These are phyloP conservation scores for Ilyonectria destructans DNA, from an alignment of 2,329 filamentous ascomycete genomes.

Conservation along the genomic window DNA sequence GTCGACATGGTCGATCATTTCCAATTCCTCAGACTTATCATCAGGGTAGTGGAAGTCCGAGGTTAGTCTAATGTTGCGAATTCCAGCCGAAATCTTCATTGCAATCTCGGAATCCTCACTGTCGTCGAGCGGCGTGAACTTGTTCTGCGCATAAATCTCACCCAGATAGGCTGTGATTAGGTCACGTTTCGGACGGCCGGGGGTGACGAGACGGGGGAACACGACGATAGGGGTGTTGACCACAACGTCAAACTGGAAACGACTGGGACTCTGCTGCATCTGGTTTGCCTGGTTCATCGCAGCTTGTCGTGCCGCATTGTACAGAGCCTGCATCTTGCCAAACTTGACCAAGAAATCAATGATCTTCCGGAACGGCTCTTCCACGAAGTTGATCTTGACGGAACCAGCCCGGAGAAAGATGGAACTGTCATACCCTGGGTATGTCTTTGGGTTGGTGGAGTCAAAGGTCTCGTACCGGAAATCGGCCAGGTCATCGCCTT, in stretches of 20 bases:
- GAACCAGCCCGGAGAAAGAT: slow-evolving; percentile 93
- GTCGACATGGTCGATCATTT: slow-evolving; percentile 98
- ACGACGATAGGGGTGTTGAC: slow-evolving; percentile 97
- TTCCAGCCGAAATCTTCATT: slow-evolving; percentile 92
- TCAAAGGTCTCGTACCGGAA: slow-evolving; percentile 99
- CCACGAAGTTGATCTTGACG: slow-evolving; percentile 96
- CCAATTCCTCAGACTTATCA: slow-evolving; percentile 84
- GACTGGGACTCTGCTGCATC: slow-evolving; percentile 90
- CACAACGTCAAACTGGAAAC: slow-evolving; percentile 94
- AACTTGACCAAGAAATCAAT: slow-evolving; percentile 99
- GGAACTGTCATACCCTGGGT: slow-evolving; percentile 95
- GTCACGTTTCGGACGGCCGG: slow-evolving; percentile 81
- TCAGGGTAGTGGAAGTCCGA: slow-evolving; percentile 89
- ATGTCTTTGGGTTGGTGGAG: slow-evolving; percentile 76
- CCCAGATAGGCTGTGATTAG: slow-evolving; percentile 93
- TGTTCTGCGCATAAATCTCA: slow-evolving; percentile 97
- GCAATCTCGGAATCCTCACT: slow-evolving; percentile 80
- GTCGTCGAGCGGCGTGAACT: slow-evolving; percentile 89
- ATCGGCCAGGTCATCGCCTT: slow-evolving; percentile 95
- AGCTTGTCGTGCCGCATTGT: slow-evolving; percentile 95
- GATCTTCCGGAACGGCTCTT: slow-evolving; percentile 98
- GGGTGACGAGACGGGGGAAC: slow-evolving; percentile 85
- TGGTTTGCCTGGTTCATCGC: slow-evolving; percentile 95
- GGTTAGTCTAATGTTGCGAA: slow-evolving; percentile 92
- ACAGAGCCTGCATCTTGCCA: slow-evolving; percentile 99